Conservation (phyloP, 2,329 filamentous ascomycete species). For the Annulohypoxylon truncatum region DNA sequence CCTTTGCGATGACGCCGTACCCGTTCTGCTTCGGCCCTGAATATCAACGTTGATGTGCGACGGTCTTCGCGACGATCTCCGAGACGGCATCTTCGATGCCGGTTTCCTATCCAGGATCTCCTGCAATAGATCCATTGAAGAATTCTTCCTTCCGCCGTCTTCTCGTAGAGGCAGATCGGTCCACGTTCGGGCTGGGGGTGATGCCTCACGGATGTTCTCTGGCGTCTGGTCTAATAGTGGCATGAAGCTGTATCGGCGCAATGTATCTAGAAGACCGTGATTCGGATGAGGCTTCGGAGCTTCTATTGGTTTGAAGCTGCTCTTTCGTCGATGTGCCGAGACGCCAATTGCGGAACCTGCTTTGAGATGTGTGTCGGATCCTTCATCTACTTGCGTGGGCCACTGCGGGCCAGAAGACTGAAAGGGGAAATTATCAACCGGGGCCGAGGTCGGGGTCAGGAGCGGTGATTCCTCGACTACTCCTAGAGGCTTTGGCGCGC, state of each 20-base stretch:
- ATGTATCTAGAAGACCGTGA: constrained; percentile 35
- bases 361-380: background rate
- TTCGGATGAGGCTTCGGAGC: constrained; percentile 1
- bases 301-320: constrained; percentile 21
- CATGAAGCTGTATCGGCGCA: constrained; percentile 48
- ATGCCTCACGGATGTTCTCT: constrained; percentile 34
- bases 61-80: constrained; percentile 23
- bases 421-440: constrained; percentile 1
- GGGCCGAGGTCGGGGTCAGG: constrained; percentile 21
- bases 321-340: constrained; percentile 37
- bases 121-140: constrained; percentile 43
- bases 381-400: constrained; percentile 7
- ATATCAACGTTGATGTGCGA: background rate
- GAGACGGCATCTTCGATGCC: constrained; percentile 23
- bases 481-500: constrained; percentile 19
- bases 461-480: constrained; percentile 37
- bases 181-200: background rate
- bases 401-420: background rate
- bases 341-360: constrained; percentile 36
- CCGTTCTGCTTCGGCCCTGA: constrained; percentile 7
- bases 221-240: constrained; percentile 43
- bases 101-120: constrained; percentile 39
- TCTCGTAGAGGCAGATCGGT: constrained; percentile 21
- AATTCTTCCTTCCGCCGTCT: constrained; percentile 22
- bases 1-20: constrained; percentile 11